Percentiles rank a stretch among this genome's conserved stretches.
phyloP scores from a whole-genome alignment of 2,329 filamentous ascomycete genomes.

The Neurospora sp. region DNA sequence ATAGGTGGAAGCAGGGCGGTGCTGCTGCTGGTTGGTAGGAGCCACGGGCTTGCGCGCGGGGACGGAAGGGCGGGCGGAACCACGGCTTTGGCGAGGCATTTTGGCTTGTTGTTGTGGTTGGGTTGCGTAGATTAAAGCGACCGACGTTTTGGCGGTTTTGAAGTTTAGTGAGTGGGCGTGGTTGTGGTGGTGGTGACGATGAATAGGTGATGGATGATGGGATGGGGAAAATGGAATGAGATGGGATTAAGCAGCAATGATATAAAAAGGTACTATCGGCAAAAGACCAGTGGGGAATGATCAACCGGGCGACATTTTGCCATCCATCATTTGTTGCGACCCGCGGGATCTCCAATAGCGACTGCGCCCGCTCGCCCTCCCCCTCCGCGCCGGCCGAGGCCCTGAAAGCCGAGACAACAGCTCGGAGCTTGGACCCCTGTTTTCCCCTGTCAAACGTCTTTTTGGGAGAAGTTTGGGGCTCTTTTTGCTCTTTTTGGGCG shows the following conservation, averaged over 20 bases:
- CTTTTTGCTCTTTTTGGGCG: not conserved
- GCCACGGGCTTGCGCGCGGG: constrained; percentile 45
- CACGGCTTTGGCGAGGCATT: constrained; percentile 62
- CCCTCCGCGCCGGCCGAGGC: not conserved
- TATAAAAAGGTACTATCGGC: not conserved
- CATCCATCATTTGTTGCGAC: not conserved
- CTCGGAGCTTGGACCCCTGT: not conserved
- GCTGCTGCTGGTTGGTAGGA: constrained; percentile 45
- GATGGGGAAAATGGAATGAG: not conserved
- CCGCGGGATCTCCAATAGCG: not conserved
- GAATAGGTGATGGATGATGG: not conserved
- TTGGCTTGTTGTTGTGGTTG: constrained; percentile 21
- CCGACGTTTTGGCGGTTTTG: not conserved
- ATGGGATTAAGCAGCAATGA: not conserved
- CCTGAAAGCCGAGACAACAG: not conserved
- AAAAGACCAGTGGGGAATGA: not conserved
- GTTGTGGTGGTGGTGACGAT: not conserved
- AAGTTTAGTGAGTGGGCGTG: not conserved
- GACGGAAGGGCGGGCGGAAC: constrained; percentile 59
- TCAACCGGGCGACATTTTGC: not conserved
- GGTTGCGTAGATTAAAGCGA: constrained; percentile 3
- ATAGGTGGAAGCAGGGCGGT: constrained; percentile 61
- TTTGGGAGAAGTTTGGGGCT: not conserved
- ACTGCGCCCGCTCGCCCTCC: not conserved
- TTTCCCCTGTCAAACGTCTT: not conserved